Conservation (phyloP, 805 yeast genomes). For the Starmerella cellae region DNA sequence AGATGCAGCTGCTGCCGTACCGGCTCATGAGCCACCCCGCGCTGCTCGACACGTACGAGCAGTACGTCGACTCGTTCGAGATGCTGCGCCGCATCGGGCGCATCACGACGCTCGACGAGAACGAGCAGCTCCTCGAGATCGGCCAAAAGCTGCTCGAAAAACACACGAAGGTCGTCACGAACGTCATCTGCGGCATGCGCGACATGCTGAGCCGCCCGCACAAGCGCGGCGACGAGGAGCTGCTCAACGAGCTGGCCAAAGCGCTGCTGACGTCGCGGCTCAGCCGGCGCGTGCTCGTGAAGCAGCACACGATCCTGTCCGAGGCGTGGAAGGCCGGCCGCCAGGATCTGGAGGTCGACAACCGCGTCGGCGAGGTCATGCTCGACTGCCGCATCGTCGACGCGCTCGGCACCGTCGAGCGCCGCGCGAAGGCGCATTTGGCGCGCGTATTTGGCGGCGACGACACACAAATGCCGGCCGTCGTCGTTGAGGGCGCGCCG, state of each 20-base stretch:
- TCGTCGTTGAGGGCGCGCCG: slow-evolving; percentile 51
- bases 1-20: slow-evolving; percentile 71
- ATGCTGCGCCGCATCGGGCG: slow-evolving; percentile 61
- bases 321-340: slow-evolving; percentile 36
- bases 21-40: slow-evolving; percentile 76
- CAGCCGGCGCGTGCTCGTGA: slow-evolving; percentile 77
- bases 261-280: slow-evolving; percentile 73
- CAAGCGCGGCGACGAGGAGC: slow-evolving; percentile 45
- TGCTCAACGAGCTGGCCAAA: slow-evolving; percentile 63
- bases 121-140: slow-evolving; percentile 54
- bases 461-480: slow-evolving; percentile 45
- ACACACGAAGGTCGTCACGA: slow-evolving; percentile 72
- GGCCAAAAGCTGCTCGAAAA: slow-evolving; percentile 52
- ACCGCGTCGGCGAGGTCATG: slow-evolving; percentile 57
- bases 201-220: slow-evolving; percentile 38
- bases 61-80: slow-evolving; percentile 79
- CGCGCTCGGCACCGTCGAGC: slow-evolving; percentile 24
- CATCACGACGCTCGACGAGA: slow-evolving; percentile 59
- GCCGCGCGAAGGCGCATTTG: slow-evolving; percentile 28
- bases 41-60: slow-evolving; percentile 74
- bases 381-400: slow-evolving; percentile 51
- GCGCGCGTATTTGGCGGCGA: slow-evolving; percentile 24
- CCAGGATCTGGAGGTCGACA: slow-evolving; percentile 19
- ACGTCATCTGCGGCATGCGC: slow-evolving; percentile 82
- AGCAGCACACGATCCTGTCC: slow-evolving; percentile 76